Evolutionary conservation across 148 eudicot genomes (phyloP).

Genomic region (Salicornia ramosissima): DNA sequence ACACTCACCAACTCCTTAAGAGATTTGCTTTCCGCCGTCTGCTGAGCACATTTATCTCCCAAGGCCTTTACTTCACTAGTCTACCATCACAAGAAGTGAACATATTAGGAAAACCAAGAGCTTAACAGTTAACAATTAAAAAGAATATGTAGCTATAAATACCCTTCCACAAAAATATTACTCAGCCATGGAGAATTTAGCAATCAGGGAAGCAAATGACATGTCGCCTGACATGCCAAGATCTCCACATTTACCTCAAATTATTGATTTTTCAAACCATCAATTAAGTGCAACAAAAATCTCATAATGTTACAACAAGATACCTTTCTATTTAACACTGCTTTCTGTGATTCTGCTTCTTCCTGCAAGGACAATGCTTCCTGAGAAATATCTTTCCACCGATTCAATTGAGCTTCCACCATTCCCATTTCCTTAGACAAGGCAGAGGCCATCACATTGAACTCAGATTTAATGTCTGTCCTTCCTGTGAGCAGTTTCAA

Average conservation of each 20-base stretch:
- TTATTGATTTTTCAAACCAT: neutral
- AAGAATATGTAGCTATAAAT: neutral
- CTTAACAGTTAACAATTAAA: too few relatives aligned
- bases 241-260: neutral
- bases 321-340: slow-evolving; percentile 62
- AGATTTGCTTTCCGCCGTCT: slow-evolving; percentile 52
- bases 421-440: slow-evolving; percentile 83
- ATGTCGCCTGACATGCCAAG: neutral
- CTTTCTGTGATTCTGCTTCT: slow-evolving; percentile 56
- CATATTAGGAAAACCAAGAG: slow-evolving; percentile 1
- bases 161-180: neutral
- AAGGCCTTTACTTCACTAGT: slow-evolving; percentile 54
- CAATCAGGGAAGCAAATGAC: neutral
- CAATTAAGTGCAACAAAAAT: neutral
- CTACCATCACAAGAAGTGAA: slow-evolving; percentile 42
- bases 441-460: slow-evolving; percentile 78
- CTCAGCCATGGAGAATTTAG: neutral
- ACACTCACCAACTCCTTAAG: slow-evolving; percentile 61
- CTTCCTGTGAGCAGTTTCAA: slow-evolving; percentile 45
- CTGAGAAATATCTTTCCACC: slow-evolving; percentile 77
- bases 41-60: slow-evolving; percentile 63
- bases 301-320: neutral
- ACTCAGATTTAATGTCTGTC: slow-evolving; percentile 81
- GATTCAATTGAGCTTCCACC: slow-evolving; percentile 84
- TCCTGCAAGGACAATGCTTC: slow-evolving; percentile 72